Conservation (phyloP, 1,284 basidiomycete genomes). For the Leccinum pachyderme region DNA sequence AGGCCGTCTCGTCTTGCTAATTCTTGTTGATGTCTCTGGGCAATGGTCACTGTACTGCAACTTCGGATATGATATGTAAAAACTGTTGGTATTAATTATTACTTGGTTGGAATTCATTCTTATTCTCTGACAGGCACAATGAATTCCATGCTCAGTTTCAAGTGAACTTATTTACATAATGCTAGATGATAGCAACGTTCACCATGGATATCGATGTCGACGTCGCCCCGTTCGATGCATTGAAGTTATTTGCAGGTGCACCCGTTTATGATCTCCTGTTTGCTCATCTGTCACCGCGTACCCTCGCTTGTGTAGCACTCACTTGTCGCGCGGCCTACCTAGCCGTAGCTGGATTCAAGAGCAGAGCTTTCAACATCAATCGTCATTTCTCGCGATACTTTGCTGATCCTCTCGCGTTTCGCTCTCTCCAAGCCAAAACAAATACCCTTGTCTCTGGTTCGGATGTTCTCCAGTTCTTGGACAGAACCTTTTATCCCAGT, state of each 20-base stretch:
- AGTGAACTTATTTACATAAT: neutral
- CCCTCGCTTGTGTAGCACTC: conserved; percentile 12
- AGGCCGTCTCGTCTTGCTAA: too few relatives aligned
- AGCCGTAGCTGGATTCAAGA: conserved; percentile 10
- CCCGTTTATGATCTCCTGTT: conserved; percentile 25
- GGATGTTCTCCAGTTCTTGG: conserved; percentile 48
- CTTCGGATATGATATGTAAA: too few relatives aligned
- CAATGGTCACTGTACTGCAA: too few relatives aligned
- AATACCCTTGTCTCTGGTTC: conserved; percentile 50
- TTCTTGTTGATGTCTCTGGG: too few relatives aligned
- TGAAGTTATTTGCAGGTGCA: conserved; percentile 12
- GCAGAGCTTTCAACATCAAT: conserved; percentile 27
- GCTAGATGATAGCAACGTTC: neutral
- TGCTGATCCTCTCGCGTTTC: conserved; percentile 37
- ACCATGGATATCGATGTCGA: conserved; percentile 9
- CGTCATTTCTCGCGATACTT: conserved; percentile 27
- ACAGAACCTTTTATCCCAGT: conserved; percentile 41
- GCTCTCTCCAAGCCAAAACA: conserved; percentile 43
- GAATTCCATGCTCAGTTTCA: too few relatives aligned
- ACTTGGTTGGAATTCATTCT: too few relatives aligned
- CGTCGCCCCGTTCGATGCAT: neutral
- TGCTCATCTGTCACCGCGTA: conserved; percentile 15
- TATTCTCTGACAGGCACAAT: too few relatives aligned
- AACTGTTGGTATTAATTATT: too few relatives aligned
- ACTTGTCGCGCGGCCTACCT: conserved; percentile 16